phyloP scores from a whole-genome alignment of 179 eudicot genomes.

The Silene coronaria region DNA sequence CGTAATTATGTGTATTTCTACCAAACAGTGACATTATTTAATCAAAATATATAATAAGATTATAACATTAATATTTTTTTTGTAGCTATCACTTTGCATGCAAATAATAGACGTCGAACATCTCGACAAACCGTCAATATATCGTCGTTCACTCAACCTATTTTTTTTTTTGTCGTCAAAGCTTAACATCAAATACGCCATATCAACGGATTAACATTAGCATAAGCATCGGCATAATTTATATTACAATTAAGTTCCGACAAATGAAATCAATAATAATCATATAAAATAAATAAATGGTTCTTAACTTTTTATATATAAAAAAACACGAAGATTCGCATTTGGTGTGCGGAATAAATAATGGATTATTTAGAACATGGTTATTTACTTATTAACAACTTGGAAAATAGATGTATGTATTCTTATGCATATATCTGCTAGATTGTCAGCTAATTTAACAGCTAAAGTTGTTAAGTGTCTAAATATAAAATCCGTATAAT shows the following conservation, averaged over 20 bases:
- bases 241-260: not conserved
- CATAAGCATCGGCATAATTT: not conserved
- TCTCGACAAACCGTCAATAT: not conserved
- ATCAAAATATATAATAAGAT: not conserved
- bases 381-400: too few species aligned
- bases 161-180: not conserved
- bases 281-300: not conserved
- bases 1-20: not conserved
- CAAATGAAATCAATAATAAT: not conserved
- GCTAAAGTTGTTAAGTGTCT: too few species aligned
- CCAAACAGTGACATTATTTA: not conserved
- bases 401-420: too few species aligned
- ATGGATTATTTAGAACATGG: too few species aligned
- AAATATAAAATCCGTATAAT: too few species aligned
- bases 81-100: not conserved
- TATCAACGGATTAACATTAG: not conserved
- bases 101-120: not conserved
- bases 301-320: not conserved
- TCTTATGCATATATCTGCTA: too few species aligned
- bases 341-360: too few species aligned
- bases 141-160: not conserved
- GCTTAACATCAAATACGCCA: not conserved
- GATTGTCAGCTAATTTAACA: too few species aligned
- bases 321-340: too few species aligned
- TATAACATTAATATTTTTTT: not conserved